phyloP scores from a whole-genome alignment of 371 early-diverging fungal species.

The Actinomucor elegans region DNA sequence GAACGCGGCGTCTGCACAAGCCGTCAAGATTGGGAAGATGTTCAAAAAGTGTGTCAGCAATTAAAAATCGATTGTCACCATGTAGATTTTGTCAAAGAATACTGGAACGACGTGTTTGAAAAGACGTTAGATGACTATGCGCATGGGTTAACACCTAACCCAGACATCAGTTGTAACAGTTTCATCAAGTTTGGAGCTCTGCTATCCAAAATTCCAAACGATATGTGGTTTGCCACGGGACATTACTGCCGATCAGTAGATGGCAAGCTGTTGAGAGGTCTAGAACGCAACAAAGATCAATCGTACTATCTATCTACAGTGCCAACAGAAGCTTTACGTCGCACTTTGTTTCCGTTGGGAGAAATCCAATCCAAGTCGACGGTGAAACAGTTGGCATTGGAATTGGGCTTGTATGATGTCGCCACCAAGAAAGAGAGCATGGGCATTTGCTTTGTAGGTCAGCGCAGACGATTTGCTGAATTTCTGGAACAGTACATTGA shows the following conservation, averaged over 20 bases:
- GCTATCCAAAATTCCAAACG: conserved; percentile 48
- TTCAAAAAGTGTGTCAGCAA: conserved; percentile 67
- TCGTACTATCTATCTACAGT: conserved; percentile 88
- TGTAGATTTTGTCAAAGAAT: conserved; percentile 85
- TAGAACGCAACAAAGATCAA: conserved; percentile 86
- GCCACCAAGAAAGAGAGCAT: conserved; percentile 86
- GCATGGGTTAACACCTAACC: conserved; percentile 86
- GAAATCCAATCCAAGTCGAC: conserved; percentile 62
- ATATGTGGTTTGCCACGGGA: conserved; percentile 78
- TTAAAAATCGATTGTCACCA: conserved; percentile 68
- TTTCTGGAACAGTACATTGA: conserved; percentile 76
- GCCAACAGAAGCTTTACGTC: conserved; percentile 41
- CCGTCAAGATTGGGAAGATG: conserved; percentile 81
- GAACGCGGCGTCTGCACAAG: conserved; percentile 82
- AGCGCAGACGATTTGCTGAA: conserved; percentile 70
- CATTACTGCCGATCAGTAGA: conserved; percentile 74
- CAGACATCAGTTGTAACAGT: conserved; percentile 88
- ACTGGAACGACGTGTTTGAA: conserved; percentile 90
- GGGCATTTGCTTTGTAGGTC: conserved; percentile 97
- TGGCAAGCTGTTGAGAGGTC: conserved; percentile 46
- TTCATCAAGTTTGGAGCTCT: conserved; percentile 92
- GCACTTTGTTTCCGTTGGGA: conserved; percentile 87
- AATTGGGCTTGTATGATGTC: conserved; percentile 52
- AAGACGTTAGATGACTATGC: conserved; percentile 72
- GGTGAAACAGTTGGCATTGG: conserved; percentile 71